phyloP scores from a whole-genome alignment of 164 flowering plant genomes.

The Liriodendron chinense region DNA sequence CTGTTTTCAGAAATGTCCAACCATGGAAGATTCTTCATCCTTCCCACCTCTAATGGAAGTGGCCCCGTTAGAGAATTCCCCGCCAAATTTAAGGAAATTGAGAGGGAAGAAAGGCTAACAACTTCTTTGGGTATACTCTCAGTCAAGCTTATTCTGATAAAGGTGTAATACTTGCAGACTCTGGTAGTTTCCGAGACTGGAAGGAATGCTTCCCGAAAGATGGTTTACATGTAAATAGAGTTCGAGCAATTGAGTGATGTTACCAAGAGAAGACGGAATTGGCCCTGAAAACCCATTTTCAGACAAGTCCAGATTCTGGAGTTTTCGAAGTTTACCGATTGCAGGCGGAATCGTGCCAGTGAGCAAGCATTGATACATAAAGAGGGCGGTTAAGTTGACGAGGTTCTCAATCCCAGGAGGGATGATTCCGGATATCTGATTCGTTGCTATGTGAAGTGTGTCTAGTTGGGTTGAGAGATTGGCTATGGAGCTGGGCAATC shows the following conservation, averaged over 20 bases:
- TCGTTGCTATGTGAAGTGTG: accelerated
- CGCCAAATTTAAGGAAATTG: not conserved
- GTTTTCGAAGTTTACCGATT: slow-evolving; percentile 4
- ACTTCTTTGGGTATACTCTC: slow-evolving; percentile 16
- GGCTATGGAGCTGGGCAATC: slow-evolving; percentile 15
- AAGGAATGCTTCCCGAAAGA: slow-evolving; percentile 22
- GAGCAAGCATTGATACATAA: slow-evolving; percentile 5
- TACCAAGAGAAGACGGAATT: slow-evolving; percentile 31
- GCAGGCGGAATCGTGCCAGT: slow-evolving; percentile 18
- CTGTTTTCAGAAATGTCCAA: slow-evolving; percentile 14
- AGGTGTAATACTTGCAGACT: slow-evolving; percentile 4
- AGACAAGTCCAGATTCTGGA: not conserved
- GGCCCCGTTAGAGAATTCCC: slow-evolving; percentile 20
- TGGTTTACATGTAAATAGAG: slow-evolving; percentile 8
- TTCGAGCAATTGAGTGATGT: slow-evolving; percentile 5
- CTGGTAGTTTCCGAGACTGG: slow-evolving; percentile 1
- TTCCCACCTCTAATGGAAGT: slow-evolving; percentile 23
- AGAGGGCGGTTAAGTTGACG: slow-evolving; percentile 1
- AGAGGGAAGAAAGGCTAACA: not conserved
- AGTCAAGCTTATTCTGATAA: slow-evolving; percentile 2
- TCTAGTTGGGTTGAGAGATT: slow-evolving; percentile 21
- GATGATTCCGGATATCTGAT: slow-evolving; percentile 17
- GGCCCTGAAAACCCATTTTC: not conserved
- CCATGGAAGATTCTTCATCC: slow-evolving; percentile 1
- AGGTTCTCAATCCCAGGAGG: slow-evolving; percentile 27